A percentile compares a stretch with the other conserved stretches of the same genome.
phyloP scores from a whole-genome alignment of 352 stramenopile species.

The Nothophytophthora sp. region DNA sequence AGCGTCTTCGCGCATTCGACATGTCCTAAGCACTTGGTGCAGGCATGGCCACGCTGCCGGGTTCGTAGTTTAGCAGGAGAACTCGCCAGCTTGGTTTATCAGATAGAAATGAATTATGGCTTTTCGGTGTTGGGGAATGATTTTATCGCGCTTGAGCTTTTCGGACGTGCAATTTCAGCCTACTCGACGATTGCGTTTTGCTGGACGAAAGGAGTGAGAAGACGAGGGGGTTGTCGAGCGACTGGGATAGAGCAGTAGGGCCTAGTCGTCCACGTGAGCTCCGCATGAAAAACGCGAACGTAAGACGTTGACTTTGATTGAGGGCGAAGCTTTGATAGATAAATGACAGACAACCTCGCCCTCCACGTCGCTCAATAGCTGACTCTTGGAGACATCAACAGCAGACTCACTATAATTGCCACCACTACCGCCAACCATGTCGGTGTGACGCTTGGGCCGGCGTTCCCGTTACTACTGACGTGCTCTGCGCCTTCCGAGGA shows the following conservation, averaged over 20 bases:
- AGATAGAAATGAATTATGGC: constrained; percentile 30
- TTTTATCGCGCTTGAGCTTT: not conserved
- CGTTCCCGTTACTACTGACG: constrained; percentile 5
- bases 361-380: not conserved
- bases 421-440: constrained; percentile 7
- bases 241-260: not conserved
- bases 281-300: not conserved
- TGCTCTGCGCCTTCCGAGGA: constrained; percentile 8
- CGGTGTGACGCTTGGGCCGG: not conserved
- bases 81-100: constrained; percentile 38
- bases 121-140: constrained; percentile 1
- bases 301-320: constrained; percentile 5
- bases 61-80: constrained; percentile 37
- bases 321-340: constrained; percentile 20
- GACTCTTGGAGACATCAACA: constrained; percentile 16
- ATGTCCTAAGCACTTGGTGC: constrained; percentile 23
- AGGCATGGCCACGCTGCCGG: constrained; percentile 36
- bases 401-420: constrained; percentile 6
- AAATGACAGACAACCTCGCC: constrained; percentile 7
- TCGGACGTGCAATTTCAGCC: not conserved
- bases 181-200: not conserved
- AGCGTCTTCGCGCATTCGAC: constrained; percentile 32
- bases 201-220: too few species aligned
- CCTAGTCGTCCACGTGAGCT: too few species aligned
- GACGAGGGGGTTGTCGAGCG: too few species aligned